Conservation (phyloP, 345 rosid species). For the thale cress (Arabidopsis thaliana) region DNA sequence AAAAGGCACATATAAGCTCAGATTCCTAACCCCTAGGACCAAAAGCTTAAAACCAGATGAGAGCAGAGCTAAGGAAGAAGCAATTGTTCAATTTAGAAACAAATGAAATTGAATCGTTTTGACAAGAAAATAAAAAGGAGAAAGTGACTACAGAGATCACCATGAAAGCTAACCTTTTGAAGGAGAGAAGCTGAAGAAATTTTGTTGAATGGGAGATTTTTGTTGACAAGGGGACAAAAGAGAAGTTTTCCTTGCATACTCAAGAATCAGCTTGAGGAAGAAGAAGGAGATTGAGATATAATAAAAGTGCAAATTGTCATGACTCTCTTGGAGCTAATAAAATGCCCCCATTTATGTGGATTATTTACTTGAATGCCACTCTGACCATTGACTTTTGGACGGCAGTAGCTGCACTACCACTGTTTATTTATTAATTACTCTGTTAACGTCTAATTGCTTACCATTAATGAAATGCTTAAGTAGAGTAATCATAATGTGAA, state of each 20-base stretch:
- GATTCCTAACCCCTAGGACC: slow-evolving; percentile 16
- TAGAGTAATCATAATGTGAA: background rate
- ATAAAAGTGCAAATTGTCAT: slow-evolving; percentile 42
- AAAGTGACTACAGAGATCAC: slow-evolving; percentile 11
- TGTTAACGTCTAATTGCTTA: background rate
- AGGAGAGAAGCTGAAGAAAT: slow-evolving; percentile 18
- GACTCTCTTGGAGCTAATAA: slow-evolving; percentile 12
- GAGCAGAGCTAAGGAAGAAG: background rate
- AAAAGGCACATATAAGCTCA: slow-evolving; percentile 1
- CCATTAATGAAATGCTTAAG: background rate
- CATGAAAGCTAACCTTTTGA: slow-evolving; percentile 36
- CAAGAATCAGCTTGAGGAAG: slow-evolving; percentile 38
- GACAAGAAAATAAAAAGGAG: slow-evolving; percentile 4
- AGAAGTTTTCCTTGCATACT: slow-evolving; percentile 35
- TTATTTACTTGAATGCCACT: slow-evolving; percentile 39
- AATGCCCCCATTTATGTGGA: background rate
- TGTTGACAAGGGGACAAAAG: slow-evolving; percentile 15
- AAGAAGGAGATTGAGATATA: slow-evolving; percentile 28
- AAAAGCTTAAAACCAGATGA: slow-evolving; percentile 15
- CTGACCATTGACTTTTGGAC: slow-evolving; percentile 31
- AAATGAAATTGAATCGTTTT: slow-evolving; percentile 7
- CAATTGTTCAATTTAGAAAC: background rate
- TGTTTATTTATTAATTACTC: slow-evolving; percentile 15
- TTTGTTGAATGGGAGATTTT: slow-evolving; percentile 12
- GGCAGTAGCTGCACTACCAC: slow-evolving; percentile 27